A percentile compares a stretch with the other conserved stretches of the same genome.
phyloP scores from a whole-genome alignment of 1,284 basidiomycete species.

The Leucoagaricus sp. region DNA sequence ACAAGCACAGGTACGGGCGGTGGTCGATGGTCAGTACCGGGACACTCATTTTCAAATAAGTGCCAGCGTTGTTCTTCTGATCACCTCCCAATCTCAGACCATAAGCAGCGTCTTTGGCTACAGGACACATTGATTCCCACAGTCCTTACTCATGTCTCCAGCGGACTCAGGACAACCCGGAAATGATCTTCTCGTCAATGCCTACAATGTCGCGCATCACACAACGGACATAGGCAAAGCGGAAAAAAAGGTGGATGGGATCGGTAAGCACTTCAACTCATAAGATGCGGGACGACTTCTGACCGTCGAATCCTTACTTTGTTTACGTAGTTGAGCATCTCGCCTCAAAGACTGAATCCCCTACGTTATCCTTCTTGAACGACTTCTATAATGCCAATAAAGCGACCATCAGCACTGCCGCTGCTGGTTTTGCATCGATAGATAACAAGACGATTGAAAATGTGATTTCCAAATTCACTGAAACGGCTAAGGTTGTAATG shows the following conservation, averaged over 20 bases:
- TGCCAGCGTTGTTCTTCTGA: too few species aligned
- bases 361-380: not conserved
- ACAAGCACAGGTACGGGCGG: too few species aligned
- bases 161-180: not conserved
- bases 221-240: not conserved
- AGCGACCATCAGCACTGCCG: conserved; percentile 1
- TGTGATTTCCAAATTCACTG: conserved; percentile 8
- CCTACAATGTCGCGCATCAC: not conserved
- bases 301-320: not conserved
- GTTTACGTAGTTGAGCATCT: not conserved
- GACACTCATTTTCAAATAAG: too few species aligned
- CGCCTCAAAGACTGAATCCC: not conserved
- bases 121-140: too few species aligned
- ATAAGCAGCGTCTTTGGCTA: too few species aligned
- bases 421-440: conserved; percentile 3
- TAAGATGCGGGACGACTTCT: too few species aligned
- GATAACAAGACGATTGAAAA: conserved; percentile 8
- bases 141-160: not conserved
- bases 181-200: not conserved
- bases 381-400: conserved; percentile 6
- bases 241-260: not conserved
- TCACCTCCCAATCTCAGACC: too few species aligned
- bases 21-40: too few species aligned
- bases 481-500: conserved; percentile 24
- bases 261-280: not conserved